Evolutionary conservation across 2,329 filamentous ascomycete species (phyloP).

Genomic region (Penicillium aurantiogriseum): DNA sequence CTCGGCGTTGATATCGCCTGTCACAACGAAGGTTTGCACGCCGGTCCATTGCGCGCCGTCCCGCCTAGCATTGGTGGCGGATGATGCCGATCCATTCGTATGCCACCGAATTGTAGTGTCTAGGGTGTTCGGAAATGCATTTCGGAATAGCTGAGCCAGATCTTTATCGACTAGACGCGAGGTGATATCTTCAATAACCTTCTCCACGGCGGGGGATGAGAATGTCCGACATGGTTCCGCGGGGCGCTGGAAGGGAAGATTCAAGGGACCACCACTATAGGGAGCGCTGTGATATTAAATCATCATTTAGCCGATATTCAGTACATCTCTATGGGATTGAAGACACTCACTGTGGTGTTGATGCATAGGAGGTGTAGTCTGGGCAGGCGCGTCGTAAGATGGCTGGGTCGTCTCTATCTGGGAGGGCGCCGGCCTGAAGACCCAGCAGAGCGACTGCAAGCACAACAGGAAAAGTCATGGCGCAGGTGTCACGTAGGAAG

Average conservation of each 20-base stretch:
- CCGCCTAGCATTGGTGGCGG: slow-evolving; percentile 35
- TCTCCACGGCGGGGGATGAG: slow-evolving; percentile 78
- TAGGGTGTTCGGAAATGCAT: slow-evolving; percentile 87
- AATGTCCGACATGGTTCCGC: slow-evolving; percentile 82
- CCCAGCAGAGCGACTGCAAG: slow-evolving; percentile 17
- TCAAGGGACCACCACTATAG: slow-evolving; percentile 73
- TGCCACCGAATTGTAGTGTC: slow-evolving; percentile 91
- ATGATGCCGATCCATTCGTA: slow-evolving; percentile 54
- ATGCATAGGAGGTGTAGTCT: slow-evolving; percentile 63
- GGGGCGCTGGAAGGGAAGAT: slow-evolving; percentile 83
- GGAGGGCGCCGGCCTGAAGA: slow-evolving; percentile 15
- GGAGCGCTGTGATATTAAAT: slow-evolving; percentile 59
- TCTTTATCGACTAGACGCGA: slow-evolving; percentile 78
- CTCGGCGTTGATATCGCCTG: slow-evolving; percentile 87
- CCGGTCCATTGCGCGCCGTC: slow-evolving; percentile 73
- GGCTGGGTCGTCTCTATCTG: slow-evolving; percentile 26
- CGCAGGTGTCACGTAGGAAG: not conserved
- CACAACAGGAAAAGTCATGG: slow-evolving; percentile 16
- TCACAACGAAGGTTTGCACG: slow-evolving; percentile 88
- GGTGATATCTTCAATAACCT: slow-evolving; percentile 80
- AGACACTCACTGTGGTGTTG: slow-evolving; percentile 56
- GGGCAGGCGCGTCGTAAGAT: slow-evolving; percentile 56
- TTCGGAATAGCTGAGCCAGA: slow-evolving; percentile 88
- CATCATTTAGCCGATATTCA: not conserved
- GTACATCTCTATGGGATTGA: not conserved